phyloP scores from a whole-genome alignment of 2,329 filamentous ascomycete genomes.

The Colletotrichum sp. region DNA sequence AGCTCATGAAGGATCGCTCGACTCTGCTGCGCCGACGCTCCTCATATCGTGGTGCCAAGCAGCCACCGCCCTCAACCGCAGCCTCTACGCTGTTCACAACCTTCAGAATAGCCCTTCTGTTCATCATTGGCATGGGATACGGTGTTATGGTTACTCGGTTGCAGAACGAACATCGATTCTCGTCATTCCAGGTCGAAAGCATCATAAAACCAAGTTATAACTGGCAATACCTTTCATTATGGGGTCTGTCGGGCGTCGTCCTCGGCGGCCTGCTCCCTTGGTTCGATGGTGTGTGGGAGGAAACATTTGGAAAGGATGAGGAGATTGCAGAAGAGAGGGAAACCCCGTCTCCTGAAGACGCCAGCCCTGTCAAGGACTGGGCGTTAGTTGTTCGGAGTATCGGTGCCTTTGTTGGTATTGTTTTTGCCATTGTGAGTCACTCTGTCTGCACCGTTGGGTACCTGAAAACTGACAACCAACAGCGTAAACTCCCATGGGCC shows the following conservation, averaged over 20 bases:
- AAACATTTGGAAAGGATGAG: conserved; percentile 45
- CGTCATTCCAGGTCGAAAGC: conserved; percentile 61
- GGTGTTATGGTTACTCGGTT: conserved; percentile 82
- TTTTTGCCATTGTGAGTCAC: conserved; percentile 75
- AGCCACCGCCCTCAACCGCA: conserved; percentile 30
- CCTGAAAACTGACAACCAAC: background rate
- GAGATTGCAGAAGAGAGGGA: conserved; percentile 29
- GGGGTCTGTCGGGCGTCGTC: conserved; percentile 80
- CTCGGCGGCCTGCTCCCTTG: conserved; percentile 84
- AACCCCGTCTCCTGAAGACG: conserved; percentile 28
- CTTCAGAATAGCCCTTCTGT: conserved; percentile 69
- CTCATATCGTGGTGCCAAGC: conserved; percentile 35
- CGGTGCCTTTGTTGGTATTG: conserved; percentile 65
- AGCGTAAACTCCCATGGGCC: conserved; percentile 92
- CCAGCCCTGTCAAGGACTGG: conserved; percentile 70
- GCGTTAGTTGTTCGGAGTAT: conserved; percentile 64
- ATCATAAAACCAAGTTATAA: conserved; percentile 48
- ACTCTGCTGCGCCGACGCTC: conserved; percentile 37
- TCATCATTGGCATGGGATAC: conserved; percentile 81
- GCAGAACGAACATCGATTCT: conserved; percentile 70
- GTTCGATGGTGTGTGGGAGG: conserved; percentile 79
- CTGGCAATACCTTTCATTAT: conserved; percentile 76
- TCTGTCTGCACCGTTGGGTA: background rate
- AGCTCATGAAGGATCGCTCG: conserved; percentile 47
- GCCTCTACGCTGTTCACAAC: conserved; percentile 53